These are phyloP conservation scores for Gymnopilus junonius DNA, from an alignment of 768 basidiomycete genomes.

Conservation along the genomic window DNA sequence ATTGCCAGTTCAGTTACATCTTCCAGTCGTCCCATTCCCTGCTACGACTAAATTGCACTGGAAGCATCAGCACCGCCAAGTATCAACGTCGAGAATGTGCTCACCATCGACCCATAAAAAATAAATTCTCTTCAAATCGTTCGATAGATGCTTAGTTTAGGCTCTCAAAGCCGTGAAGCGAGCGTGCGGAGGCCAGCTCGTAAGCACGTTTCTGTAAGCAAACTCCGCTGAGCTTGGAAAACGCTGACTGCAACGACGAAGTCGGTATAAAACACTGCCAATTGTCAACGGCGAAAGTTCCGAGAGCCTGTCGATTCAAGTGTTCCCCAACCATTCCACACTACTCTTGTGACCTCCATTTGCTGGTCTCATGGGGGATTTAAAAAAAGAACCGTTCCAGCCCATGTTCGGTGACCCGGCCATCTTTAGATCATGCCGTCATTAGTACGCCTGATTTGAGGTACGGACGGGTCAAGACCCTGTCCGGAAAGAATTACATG, in stretches of 20 bases:
- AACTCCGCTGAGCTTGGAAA: background rate
- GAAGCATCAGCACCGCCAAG: background rate
- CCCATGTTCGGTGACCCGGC: background rate
- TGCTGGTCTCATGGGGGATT: background rate
- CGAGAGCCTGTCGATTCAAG: background rate
- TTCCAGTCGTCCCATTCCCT: no score
- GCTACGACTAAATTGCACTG: background rate
- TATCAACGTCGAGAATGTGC: background rate
- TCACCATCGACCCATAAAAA: background rate
- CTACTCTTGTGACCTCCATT: background rate
- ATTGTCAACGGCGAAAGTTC: background rate
- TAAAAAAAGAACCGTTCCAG: background rate
- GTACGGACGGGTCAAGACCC: slow-evolving; percentile 1
- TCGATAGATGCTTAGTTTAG: background rate
- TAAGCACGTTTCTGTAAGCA: background rate
- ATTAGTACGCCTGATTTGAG: background rate
- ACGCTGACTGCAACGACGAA: background rate
- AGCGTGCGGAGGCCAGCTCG: background rate
- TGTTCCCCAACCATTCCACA: background rate
- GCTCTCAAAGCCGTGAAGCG: background rate
- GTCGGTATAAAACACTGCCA: background rate
- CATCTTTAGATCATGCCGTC: background rate
- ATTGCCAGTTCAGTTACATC: no score
- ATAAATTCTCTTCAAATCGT: background rate
- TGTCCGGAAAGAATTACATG: slow-evolving; percentile 3